phyloP scores from a whole-genome alignment of 768 basidiomycete genomes.

The Udeniomyces megalosporus region DNA sequence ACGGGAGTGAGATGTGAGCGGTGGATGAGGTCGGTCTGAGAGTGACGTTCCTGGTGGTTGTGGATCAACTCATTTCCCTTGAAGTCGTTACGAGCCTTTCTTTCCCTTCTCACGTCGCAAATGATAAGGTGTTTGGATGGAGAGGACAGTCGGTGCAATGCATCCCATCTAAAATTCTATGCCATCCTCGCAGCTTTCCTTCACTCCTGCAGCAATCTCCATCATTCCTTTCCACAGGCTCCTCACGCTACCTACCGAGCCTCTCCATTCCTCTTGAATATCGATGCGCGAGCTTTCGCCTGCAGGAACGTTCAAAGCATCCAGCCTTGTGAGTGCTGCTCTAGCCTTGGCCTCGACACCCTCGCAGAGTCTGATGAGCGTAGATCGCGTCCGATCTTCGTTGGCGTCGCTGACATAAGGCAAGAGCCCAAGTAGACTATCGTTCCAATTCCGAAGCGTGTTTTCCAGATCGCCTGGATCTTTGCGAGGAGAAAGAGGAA shows the following conservation, averaged over 20 bases:
- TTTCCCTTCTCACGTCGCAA: too few relatives aligned
- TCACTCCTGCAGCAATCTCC: neutral
- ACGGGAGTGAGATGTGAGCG: too few relatives aligned
- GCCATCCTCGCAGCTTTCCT: neutral
- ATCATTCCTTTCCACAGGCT: conserved; percentile 1
- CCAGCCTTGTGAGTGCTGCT: neutral
- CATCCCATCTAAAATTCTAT: neutral
- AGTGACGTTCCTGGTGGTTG: too few relatives aligned
- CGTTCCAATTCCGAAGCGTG: neutral
- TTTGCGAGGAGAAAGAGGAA: neutral
- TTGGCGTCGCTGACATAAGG: neutral
- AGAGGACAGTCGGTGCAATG: too few relatives aligned
- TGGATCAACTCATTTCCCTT: too few relatives aligned
- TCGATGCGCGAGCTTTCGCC: neutral
- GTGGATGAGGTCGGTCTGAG: too few relatives aligned
- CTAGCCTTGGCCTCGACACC: neutral
- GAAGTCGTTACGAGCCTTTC: too few relatives aligned
- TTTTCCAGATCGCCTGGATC: neutral
- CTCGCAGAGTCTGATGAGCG: conserved; percentile 5
- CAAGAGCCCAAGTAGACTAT: neutral
- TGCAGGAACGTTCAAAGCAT: too few relatives aligned
- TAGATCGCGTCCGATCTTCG: neutral
- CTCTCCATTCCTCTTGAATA: neutral
- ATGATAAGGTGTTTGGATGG: too few relatives aligned
- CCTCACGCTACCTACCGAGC: neutral